phyloP scores from a whole-genome alignment of 306 rosid species.

The Gleditsia sinensis region DNA sequence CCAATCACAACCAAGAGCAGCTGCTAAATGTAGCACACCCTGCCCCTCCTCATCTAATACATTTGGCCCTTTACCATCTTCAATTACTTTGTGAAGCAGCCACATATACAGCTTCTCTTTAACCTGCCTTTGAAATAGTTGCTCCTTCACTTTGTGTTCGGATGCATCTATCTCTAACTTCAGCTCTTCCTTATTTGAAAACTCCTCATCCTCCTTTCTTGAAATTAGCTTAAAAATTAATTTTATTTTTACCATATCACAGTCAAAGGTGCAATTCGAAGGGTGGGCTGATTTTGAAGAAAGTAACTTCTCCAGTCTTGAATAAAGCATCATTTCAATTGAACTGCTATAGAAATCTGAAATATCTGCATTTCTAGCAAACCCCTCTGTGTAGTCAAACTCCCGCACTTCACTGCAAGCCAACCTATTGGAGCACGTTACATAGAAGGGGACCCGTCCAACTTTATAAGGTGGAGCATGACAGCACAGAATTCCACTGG shows the following conservation, averaged over 20 bases:
- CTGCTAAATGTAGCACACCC: slow-evolving; percentile 78
- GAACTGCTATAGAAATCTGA: slow-evolving; percentile 41
- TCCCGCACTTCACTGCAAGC: slow-evolving; percentile 95
- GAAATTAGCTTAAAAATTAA: slow-evolving; percentile 61
- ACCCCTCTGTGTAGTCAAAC: slow-evolving; percentile 61
- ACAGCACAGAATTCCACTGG: slow-evolving; percentile 76
- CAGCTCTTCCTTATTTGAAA: slow-evolving; percentile 44
- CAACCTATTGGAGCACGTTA: slow-evolving; percentile 83
- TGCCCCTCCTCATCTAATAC: slow-evolving; percentile 67
- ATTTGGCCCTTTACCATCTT: slow-evolving; percentile 81
- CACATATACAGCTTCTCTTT: slow-evolving; percentile 77
- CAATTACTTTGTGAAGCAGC: slow-evolving; percentile 73
- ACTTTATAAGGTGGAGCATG: slow-evolving; percentile 68
- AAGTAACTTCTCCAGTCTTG: slow-evolving; percentile 59
- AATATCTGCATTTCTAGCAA: slow-evolving; percentile 43
- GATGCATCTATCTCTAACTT: slow-evolving; percentile 39
- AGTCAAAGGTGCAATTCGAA: slow-evolving; percentile 41
- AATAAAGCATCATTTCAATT: slow-evolving; percentile 53
- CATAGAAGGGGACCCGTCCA: slow-evolving; percentile 82
- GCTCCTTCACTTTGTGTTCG: slow-evolving; percentile 48
- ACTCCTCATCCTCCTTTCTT: slow-evolving; percentile 72
- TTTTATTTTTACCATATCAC: slow-evolving; percentile 50
- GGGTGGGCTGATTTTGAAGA: slow-evolving; percentile 40
- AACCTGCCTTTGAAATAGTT: slow-evolving; percentile 50
- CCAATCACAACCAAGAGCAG: slow-evolving; percentile 92